Percentiles rank a stretch among this genome's conserved stretches.
phyloP scores from a whole-genome alignment of 176 grass and related monocot genomes.

The Poa annua region DNA sequence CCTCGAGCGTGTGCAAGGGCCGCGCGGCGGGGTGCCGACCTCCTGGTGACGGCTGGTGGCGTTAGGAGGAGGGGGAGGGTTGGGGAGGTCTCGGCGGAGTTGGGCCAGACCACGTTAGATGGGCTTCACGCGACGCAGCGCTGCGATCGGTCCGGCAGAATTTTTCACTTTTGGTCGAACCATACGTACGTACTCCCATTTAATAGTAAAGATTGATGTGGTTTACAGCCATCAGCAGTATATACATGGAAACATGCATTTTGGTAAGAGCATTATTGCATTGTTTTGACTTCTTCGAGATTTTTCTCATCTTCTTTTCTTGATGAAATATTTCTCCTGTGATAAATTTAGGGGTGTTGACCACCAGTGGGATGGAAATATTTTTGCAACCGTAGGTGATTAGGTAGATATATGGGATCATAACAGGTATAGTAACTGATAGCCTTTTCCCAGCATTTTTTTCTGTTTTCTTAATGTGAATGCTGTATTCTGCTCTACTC shows the following conservation, averaged over 20 bases:
- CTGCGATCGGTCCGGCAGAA: no score
- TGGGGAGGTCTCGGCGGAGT: no score
- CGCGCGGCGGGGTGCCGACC: no score
- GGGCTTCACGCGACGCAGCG: no score
- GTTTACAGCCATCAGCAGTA: conserved; percentile 70
- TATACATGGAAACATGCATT: conserved; percentile 98
- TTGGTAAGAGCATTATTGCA: conserved; percentile 52
- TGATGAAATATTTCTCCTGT: conserved; percentile 12
- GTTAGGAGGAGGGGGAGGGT: no score
- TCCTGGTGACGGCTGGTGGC: no score
- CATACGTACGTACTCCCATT: no score
- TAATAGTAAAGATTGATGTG: no score
- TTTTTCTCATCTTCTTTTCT: conserved; percentile 24
- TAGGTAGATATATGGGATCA: conserved; percentile 99
- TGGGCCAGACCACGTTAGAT: no score
- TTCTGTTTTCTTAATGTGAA: conserved; percentile 15
- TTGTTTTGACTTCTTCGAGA: neutral
- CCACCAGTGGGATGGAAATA: conserved; percentile 87
- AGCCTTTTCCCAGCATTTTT: conserved; percentile 14
- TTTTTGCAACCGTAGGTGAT: conserved; percentile 93
- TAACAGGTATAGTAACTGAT: conserved; percentile 65
- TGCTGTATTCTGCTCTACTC: neutral
- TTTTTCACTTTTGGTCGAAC: no score
- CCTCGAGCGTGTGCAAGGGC: no score
- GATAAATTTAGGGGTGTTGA: conserved; percentile 74